phyloP scores from a whole-genome alignment of 2,329 filamentous ascomycete species.

The Sordariomycetes sp. region DNA sequence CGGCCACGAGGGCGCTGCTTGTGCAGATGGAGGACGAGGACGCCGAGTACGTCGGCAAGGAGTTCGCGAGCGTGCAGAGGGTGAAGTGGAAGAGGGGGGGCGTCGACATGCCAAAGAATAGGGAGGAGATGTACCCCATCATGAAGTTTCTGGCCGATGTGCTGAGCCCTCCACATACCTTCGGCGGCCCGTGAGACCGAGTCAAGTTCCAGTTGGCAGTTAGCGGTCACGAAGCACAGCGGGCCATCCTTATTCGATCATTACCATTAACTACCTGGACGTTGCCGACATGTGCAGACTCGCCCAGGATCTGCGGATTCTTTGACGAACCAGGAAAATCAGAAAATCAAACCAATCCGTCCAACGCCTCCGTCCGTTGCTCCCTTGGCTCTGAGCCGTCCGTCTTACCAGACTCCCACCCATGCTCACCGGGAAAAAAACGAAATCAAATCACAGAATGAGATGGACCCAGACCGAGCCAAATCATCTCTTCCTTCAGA shows the following conservation, averaged over 20 bases:
- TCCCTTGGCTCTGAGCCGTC: too few species aligned
- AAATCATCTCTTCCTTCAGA: too few species aligned
- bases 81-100: slow-evolving; percentile 59
- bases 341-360: too few species aligned
- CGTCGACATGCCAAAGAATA: slow-evolving; percentile 71
- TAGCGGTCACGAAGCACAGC: background rate
- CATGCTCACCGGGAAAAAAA: too few species aligned
- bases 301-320: background rate
- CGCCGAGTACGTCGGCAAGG: slow-evolving; percentile 52
- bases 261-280: background rate
- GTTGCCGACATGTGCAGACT: background rate
- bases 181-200: background rate
- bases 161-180: slow-evolving; percentile 21
- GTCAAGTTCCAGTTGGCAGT: background rate
- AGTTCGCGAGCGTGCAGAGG: slow-evolving; percentile 57
- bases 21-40: slow-evolving; percentile 48
- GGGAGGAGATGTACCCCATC: slow-evolving; percentile 80
- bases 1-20: slow-evolving; percentile 52
- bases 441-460: too few species aligned
- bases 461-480: too few species aligned
- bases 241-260: background rate
- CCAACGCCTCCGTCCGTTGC: too few species aligned
- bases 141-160: slow-evolving; percentile 74
- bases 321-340: background rate
- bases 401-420: too few species aligned